Evolutionary conservation across 1,284 basidiomycete genomes (phyloP).

Genomic region (Amylostereum areolatum): DNA sequence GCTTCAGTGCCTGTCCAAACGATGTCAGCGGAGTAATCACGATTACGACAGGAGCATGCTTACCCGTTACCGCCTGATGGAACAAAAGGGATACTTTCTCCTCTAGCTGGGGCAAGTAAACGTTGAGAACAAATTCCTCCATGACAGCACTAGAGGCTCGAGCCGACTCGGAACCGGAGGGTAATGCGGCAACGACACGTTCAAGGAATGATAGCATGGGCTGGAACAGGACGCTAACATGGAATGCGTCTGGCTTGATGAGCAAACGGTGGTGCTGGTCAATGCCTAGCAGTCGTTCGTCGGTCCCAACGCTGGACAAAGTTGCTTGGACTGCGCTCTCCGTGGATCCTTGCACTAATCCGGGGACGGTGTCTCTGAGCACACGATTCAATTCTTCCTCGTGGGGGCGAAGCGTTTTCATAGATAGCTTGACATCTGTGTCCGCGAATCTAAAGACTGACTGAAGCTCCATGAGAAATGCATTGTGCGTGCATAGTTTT

Average conservation of each 20-base stretch:
- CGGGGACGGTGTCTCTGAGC: conserved; percentile 89
- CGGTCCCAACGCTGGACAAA: conserved; percentile 52
- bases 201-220: conserved; percentile 87
- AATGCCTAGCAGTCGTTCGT: conserved; percentile 65
- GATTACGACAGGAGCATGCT: not conserved
- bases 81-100: conserved; percentile 90
- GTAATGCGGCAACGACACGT: conserved; percentile 65
- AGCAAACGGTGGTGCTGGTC: conserved; percentile 82
- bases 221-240: conserved; percentile 90
- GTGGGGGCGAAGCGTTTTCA: conserved; percentile 65
- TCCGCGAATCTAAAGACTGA: conserved; percentile 88
- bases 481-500: not conserved
- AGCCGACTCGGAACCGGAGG: conserved; percentile 67
- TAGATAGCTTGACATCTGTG: conserved; percentile 70
- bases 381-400: conserved; percentile 86
- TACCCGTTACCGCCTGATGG: conserved; percentile 80
- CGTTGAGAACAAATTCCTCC: conserved; percentile 91
- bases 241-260: conserved; percentile 90
- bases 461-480: conserved; percentile 30
- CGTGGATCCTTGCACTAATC: conserved; percentile 71
- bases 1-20: conserved; percentile 64
- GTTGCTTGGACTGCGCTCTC: conserved; percentile 60
- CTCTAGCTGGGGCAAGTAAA: conserved; percentile 93
- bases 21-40: not conserved
- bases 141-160: conserved; percentile 72